Base-by-base conservation (phyloP, 176 grass and related monocot genomes). In the Eremochloa ophiuroides region DNA sequence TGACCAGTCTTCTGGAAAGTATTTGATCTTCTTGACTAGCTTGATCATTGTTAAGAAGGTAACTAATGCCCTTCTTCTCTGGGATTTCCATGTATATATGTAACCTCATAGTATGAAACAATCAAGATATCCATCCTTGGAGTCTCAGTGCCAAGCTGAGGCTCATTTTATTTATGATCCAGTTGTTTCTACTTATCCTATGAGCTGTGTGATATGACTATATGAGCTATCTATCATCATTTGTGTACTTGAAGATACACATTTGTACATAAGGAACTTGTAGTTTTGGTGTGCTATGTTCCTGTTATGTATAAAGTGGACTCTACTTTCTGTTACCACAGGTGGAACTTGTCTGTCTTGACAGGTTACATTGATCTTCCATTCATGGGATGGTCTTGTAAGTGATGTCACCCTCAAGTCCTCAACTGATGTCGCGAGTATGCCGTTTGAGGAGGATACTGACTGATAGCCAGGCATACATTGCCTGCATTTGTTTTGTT, bases 41-140 rank as follows among this genome's bases (percentile, higher is more conserved):
- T 72, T 40, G 50, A 82, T 80, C 60, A 61, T 3, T 61, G 47
- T 16, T 38, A 59, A 56, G 65, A 22, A 61, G 66, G 40, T 16
- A 20, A 37, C 62, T 23, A 28, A 10, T 62, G 53, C 28, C 56
- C 27, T 69, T 9, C 42, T 35, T 28, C 10, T 4, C 20, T 26
- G 46, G 65, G 34, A 42, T 30, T 56, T 20, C 0, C 78, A 7
- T 84, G 39, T 87, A 78, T 42, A 88, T 73, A 84, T 88, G 71
- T 75, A 75, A 83, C 71, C 29, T 46, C 44, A 79, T 51, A 60
- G 58, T 62, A 66, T 16, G 37, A 47, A 28, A 25, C 62, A 76
- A 12, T 20, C 14, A 22, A 63, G n/a, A 78, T 29, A 59, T 59
- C 8, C 38, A 37, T 58, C 15, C 0, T 68, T 71, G 0, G 35